Evolutionary conservation across 257 asterid genomes (phyloP), one percentile per base, ranked within the genome.

Genomic region (Nicotiana benthamiana): DNA sequence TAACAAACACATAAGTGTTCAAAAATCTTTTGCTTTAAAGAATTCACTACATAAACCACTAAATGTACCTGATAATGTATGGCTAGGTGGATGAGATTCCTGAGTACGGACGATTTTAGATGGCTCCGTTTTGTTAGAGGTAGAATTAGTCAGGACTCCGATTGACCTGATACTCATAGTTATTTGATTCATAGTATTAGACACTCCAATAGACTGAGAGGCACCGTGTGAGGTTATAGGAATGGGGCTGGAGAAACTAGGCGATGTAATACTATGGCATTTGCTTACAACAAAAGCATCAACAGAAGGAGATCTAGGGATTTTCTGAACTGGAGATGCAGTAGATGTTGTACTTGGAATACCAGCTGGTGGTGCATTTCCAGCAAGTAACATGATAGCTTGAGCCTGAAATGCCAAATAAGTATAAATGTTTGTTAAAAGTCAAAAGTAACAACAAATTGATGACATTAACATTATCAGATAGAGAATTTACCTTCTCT

Each of bases 331-430:
- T 18, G 91, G 94, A 87, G 91, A 75, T 51, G 86, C 54, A 12
- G 90, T 53, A 0, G 85, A 61, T 6, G 88, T 54, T 28, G 92
- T 70, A 68, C 40, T 81, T 30, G 92, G 78, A 80, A 83, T 70
- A 74, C 13, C 26, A 17, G 89, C 40, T 11, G 92, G 90, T 53
- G 89, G 90, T 53, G 89, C 90, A 24, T 92, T 90, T 76, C 97
- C 93, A 32, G 97, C 97, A 79, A 92, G 84, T 53, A 89, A 62
- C 93, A 90, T 90, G 27, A 91, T 91, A 40, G 93, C 96, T 74
- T 91, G 91, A 83, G 93, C 96, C 96, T 91, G 67, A 54, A 79
- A 46, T 40, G 3, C 9, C n/a, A 15, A 77, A 34, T 52, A 76
- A 34, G 12, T 6, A 83, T 79, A 15, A 43, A 70, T 70, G 48